Conservation (phyloP, 306 rosid species). For the Mimosa bimucronata region DNA sequence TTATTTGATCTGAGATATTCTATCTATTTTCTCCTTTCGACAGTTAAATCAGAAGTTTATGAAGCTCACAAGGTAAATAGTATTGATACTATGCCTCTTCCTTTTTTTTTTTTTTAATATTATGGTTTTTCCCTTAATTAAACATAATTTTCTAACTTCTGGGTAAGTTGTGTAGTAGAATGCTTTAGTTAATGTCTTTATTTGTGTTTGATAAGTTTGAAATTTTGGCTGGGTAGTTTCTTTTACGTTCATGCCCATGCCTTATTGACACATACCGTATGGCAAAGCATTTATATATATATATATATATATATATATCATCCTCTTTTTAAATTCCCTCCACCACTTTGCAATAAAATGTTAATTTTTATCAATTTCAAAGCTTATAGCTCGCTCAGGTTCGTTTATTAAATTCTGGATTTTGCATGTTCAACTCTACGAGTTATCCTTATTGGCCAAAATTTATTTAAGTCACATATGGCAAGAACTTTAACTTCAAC, state of each 20-base stretch:
- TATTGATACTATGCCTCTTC: neutral
- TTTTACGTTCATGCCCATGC: neutral
- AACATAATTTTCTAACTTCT: slow-evolving; percentile 23
- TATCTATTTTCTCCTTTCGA: slow-evolving; percentile 36
- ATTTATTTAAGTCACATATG: neutral
- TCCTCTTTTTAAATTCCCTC: neutral
- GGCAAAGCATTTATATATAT: neutral
- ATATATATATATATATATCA: no score
- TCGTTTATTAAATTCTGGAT: neutral
- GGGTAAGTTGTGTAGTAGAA: slow-evolving; percentile 34
- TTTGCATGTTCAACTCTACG: slow-evolving; percentile 23
- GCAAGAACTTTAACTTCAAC: slow-evolving; percentile 17
- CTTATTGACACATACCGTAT: neutral
- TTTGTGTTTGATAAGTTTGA: slow-evolving; percentile 19
- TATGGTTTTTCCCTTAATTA: slow-evolving; percentile 19
- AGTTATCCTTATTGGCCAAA: neutral
- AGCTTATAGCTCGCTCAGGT: neutral
- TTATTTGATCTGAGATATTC: slow-evolving; percentile 31
- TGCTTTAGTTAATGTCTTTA: slow-evolving; percentile 11
- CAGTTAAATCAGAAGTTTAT: slow-evolving; percentile 76
- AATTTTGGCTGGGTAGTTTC: slow-evolving; percentile 19
- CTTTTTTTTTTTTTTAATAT: neutral
- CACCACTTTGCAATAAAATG: neutral
- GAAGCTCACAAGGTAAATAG: slow-evolving; percentile 90
- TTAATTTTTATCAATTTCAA: neutral